These are phyloP conservation scores for Fusarium brachygibbosum DNA, from an alignment of 2,329 filamentous ascomycete genomes.

Conservation along the genomic window DNA sequence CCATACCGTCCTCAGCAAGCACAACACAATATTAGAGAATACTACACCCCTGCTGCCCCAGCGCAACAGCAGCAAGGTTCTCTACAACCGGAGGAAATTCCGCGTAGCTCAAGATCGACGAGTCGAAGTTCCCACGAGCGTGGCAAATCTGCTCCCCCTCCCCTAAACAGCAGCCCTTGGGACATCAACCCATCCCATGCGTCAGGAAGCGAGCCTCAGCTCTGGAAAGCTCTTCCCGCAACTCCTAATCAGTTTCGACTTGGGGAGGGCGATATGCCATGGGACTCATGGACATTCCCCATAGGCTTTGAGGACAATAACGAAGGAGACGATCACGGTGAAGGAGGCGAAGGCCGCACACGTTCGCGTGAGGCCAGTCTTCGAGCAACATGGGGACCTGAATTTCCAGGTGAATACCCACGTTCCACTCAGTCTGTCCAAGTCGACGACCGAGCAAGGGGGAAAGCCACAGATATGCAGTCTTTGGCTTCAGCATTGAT, in stretches of 20 bases:
- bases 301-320: slow-evolving; percentile 41
- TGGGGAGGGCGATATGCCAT: slow-evolving; percentile 63
- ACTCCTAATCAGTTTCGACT: slow-evolving; percentile 54
- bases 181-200: slow-evolving; percentile 53
- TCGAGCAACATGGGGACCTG: slow-evolving; percentile 41
- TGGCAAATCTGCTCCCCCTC: slow-evolving; percentile 64
- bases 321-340: slow-evolving; percentile 14
- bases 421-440: not conserved
- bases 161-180: slow-evolving; percentile 63
- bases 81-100: slow-evolving; percentile 8
- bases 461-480: slow-evolving; percentile 58
- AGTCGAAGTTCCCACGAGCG: slow-evolving; percentile 56
- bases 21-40: slow-evolving; percentile 30
- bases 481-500: slow-evolving; percentile 66
- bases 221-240: slow-evolving; percentile 61
- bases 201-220: slow-evolving; percentile 40
- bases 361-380: slow-evolving; percentile 31
- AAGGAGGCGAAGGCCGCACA: slow-evolving; percentile 3
- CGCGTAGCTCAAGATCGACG: slow-evolving; percentile 40
- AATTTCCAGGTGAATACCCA: slow-evolving; percentile 28
- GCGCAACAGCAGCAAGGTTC: slow-evolving; percentile 7
- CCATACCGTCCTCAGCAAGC: slow-evolving; percentile 29
- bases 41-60: slow-evolving; percentile 28
- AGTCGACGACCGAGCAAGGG: slow-evolving; percentile 52
- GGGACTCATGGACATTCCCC: slow-evolving; percentile 55